These are phyloP conservation scores for Canavalia gladiata DNA, from an alignment of 306 rosid species.

Conservation along the genomic window DNA sequence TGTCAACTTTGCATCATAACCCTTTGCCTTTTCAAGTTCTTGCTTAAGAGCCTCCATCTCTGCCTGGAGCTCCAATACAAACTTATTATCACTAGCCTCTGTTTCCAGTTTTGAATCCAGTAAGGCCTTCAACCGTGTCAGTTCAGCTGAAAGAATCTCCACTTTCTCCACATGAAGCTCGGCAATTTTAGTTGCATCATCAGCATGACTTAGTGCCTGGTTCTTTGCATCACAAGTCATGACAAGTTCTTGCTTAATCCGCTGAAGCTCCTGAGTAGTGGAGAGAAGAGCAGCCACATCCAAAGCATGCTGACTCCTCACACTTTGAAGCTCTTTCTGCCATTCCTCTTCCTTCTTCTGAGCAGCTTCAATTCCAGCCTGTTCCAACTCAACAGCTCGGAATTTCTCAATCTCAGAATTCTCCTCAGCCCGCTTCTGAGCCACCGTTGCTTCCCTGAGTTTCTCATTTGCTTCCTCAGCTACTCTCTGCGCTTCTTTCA, in stretches of 20 bases:
- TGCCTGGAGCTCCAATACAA: constrained; percentile 59
- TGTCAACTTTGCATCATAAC: constrained; percentile 59
- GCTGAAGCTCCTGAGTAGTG: constrained; percentile 86
- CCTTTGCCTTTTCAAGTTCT: constrained; percentile 71
- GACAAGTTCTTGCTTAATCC: constrained; percentile 74
- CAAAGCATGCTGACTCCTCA: constrained; percentile 84
- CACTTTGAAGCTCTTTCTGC: constrained; percentile 84
- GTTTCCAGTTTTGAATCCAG: constrained; percentile 81
- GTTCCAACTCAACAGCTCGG: constrained; percentile 94
- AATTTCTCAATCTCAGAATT: constrained; percentile 95
- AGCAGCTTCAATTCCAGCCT: constrained; percentile 88
- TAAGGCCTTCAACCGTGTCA: constrained; percentile 69
- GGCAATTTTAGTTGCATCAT: constrained; percentile 90
- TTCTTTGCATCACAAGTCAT: constrained; percentile 94
- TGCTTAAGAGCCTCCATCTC: constrained; percentile 72
- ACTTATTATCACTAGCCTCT: constrained; percentile 69
- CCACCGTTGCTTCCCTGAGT: constrained; percentile 86
- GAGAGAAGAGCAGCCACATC: constrained; percentile 86
- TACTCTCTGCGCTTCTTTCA: constrained; percentile 80
- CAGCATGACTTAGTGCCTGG: constrained; percentile 93
- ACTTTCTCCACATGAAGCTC: constrained; percentile 85
- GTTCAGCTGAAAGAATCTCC: constrained; percentile 79
- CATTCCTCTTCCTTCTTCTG: constrained; percentile 91
- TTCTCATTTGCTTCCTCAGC: constrained; percentile 88
- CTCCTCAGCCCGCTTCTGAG: constrained; percentile 90